Conservation (phyloP, 2,329 filamentous ascomycete genomes). For the Chrysoporthe deuterocubensis region DNA sequence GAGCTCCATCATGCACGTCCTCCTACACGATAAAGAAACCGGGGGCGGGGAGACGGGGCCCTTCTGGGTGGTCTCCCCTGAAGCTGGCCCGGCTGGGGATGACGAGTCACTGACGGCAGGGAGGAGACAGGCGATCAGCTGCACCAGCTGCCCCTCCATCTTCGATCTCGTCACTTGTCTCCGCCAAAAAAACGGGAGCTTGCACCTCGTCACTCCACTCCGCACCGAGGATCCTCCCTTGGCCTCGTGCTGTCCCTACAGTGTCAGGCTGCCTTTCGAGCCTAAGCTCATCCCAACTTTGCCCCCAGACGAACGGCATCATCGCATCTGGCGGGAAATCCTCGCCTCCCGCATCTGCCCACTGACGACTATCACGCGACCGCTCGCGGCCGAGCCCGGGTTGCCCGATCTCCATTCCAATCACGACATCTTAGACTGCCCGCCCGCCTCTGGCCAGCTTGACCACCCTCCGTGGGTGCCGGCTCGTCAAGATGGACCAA, state of each 20-base stretch:
- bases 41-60: too few species aligned
- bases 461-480: slow-evolving; percentile 8
- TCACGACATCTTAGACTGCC: not conserved
- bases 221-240: not conserved
- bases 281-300: not conserved
- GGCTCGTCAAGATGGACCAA: slow-evolving; percentile 27
- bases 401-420: slow-evolving; percentile 10
- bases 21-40: too few species aligned
- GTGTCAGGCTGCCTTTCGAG: not conserved
- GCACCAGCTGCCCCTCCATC: slow-evolving; percentile 9
- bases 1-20: not conserved
- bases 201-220: slow-evolving; percentile 8
- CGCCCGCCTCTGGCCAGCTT: not conserved
- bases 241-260: not conserved
- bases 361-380: slow-evolving; percentile 19
- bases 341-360: not conserved
- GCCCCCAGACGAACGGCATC: not conserved
- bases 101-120: slow-evolving; percentile 1
- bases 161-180: not conserved
- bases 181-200: slow-evolving; percentile 6
- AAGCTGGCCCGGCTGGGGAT: not conserved
- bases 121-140: not conserved
- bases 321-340: not conserved
- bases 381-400: not conserved
- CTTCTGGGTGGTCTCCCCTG: not conserved